Evolutionary conservation across 306 rosid genomes (phyloP), one percentile per base, ranked within the genome.

Genomic region (Lathyrus oleraceus): DNA sequence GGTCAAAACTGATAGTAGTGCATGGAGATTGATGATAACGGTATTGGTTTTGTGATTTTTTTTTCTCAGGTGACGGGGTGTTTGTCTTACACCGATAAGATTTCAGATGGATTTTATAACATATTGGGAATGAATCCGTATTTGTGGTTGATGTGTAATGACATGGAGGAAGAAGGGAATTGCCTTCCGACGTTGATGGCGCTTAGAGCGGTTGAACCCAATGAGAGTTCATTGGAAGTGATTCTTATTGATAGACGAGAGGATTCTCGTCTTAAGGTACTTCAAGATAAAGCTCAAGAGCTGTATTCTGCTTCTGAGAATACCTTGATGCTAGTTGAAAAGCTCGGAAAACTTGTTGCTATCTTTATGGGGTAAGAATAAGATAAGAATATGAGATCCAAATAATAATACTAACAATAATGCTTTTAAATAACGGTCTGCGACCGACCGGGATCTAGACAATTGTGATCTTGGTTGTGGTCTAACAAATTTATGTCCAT

Each of bases 91-190:
- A 79, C 87, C 10, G 97, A 91, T 65, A 89, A 95, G 83, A 95
- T 95, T 75, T 86, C 90, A 0, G 99, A 95, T 12, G 97, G 99
- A 36, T 95, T 95, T 76, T 95, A 91, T 60, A 95, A 85, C 85
- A 95, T 95, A 49, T 69, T 89, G 89, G 99, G 99, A 28, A 91
- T 95, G 96, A 95, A 95, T 75, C 99, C 99, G 4, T 86, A 95
- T 77, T 68, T 91, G 35, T 95, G 99, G 99, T 74, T 85, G 65
- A 86, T 95, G 96, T 95, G 97, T 84, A 95, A 91, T 70, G 86
- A 84, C 14, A 44, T 8, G 13, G 91, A 85, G 67, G 97, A 91
- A 65, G 96, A 91, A 79, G 97, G 91, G 27, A 85, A 80, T 70
- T 72, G 73, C 15, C 20, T 91, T 14, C 99, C 99, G 6, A 51